Conservation (phyloP, 1,284 basidiomycete genomes). For the Trichosporon sp. region DNA sequence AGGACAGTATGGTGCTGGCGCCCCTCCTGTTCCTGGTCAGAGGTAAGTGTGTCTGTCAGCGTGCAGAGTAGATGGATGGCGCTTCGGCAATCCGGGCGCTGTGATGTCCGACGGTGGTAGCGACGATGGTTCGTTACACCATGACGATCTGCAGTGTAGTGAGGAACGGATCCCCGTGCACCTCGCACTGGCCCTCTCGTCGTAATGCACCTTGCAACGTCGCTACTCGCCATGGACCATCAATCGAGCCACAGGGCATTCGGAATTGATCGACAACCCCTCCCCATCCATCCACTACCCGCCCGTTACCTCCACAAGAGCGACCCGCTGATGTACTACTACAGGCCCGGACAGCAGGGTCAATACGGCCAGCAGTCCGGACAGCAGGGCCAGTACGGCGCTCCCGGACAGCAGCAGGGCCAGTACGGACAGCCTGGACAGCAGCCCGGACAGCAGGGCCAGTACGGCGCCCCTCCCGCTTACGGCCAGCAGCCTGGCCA, state of each 20-base stretch:
- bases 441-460: slow-evolving; percentile 22
- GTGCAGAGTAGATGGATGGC: neutral
- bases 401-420: slow-evolving; percentile 34
- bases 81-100: neutral
- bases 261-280: neutral
- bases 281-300: neutral
- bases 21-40: slow-evolving; percentile 21
- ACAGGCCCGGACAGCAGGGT: slow-evolving; percentile 30
- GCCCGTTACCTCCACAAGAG: neutral
- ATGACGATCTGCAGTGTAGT: neutral
- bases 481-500: slow-evolving; percentile 18
- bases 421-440: neutral
- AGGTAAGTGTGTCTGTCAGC: slow-evolving; percentile 18
- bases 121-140: neutral
- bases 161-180: neutral
- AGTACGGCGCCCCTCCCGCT: too few species aligned
- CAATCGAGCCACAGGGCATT: neutral
- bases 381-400: slow-evolving; percentile 33
- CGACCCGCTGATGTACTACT: slow-evolving; percentile 11
- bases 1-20: slow-evolving; percentile 26
- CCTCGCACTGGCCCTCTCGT: neutral
- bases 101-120: neutral
- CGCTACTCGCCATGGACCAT: neutral
- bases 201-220: neutral
- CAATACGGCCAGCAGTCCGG: slow-evolving; percentile 46